Evolutionary conservation across 192 early-diverging fungal species (phyloP).

Genomic region (Rhizophlyctis rosea): DNA sequence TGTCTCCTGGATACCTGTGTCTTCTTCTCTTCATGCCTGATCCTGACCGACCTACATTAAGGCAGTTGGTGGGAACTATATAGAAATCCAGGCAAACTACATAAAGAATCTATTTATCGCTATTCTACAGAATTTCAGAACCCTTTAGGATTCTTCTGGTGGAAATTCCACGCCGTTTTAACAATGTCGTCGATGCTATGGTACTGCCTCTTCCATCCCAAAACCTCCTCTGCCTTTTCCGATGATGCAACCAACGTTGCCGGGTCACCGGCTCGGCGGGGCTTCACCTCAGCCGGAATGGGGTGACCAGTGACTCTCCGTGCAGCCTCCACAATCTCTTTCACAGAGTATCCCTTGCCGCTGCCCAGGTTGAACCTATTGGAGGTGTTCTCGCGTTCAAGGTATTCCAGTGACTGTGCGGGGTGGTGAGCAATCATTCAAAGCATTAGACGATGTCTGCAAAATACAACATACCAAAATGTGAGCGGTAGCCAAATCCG

Average conservation of each 20-base stretch:
- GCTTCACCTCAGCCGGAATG: slow-evolving; percentile 71
- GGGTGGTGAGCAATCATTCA: not conserved
- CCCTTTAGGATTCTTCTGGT: slow-evolving; percentile 42
- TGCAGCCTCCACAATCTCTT: slow-evolving; percentile 86
- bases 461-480: slow-evolving; percentile 46
- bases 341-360: slow-evolving; percentile 89
- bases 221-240: slow-evolving; percentile 45
- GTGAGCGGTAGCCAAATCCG: slow-evolving; percentile 88
- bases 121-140: too few species aligned
- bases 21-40: too few species aligned
- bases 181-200: slow-evolving; percentile 45
- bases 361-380: slow-evolving; percentile 88
- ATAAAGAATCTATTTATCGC: too few species aligned
- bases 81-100: too few species aligned
- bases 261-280: slow-evolving; percentile 55
- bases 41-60: too few species aligned
- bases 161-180: slow-evolving; percentile 53
- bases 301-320: slow-evolving; percentile 71
- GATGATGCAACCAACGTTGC: slow-evolving; percentile 49
- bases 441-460: not conserved
- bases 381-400: slow-evolving; percentile 58
- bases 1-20: too few species aligned
- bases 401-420: slow-evolving; percentile 66
- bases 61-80: too few species aligned
- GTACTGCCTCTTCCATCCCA: slow-evolving; percentile 53